Base-by-base conservation (phyloP, 2,329 filamentous ascomycete genomes). In the Colletotrichum melonis region DNA sequence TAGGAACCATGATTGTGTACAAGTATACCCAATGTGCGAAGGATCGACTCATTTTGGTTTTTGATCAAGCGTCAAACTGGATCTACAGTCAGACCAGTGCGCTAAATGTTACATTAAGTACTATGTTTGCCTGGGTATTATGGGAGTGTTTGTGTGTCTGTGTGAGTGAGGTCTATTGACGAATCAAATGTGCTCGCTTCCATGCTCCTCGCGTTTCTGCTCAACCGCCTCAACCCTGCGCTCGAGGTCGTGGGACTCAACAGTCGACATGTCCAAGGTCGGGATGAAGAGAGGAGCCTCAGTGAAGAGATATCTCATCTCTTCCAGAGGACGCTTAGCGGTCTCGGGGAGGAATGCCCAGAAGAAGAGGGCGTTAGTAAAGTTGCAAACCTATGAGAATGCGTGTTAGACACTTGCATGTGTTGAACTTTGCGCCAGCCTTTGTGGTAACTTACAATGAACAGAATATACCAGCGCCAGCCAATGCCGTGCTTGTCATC, bases 281-380 rank as follows among this genome's bases (percentile, higher is more conserved):
- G 38, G 91, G 5, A 93, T 89, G 76, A 93, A 89, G 77, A 88
- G 84, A 2, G 91, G 92, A 0, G 91, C 89, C 77, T 92, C 85
- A n/a, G 87, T 88, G 80, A 93, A 92, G 57, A 92, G 84, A 69
- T 89, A 88, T 76, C 91, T 90, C 91, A 92, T 92, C 81, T 92
- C 91, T 78, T 93, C 92, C 1, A 93, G 85, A 0, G 91, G 88
- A 19, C 90, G 84, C 76, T 88, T 89, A 66, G 87, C 88, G 0
- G 92, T 94, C 82, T 93, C 92, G 0, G 92, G 92, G 54, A 93
- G 84, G 63, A 93, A 81, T 2, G 87, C 84, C 86, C 90, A 94
- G 85, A 94, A 94, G 76, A 78, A 82, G 35, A 82, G 1, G 58
- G 81, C 81, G 69, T 82, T 82, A 69, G 80, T 81, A 11, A 92